Conservation (phyloP, 73 alveolate species). For the Breviolum minutum region DNA sequence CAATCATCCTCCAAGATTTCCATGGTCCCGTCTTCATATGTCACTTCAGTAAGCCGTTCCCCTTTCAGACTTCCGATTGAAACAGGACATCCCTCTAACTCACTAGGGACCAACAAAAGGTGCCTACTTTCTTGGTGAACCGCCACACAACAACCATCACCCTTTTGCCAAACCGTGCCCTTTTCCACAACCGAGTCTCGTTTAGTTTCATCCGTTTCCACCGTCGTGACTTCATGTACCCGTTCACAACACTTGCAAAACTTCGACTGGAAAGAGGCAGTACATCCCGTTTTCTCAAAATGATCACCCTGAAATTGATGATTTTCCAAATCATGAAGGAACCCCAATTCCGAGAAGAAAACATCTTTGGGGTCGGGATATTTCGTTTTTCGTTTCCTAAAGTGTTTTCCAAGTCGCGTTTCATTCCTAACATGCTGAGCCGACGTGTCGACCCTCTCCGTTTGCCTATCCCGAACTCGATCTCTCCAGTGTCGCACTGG, state of each 20-base stretch:
- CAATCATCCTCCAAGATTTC: background rate
- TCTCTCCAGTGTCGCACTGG: background rate
- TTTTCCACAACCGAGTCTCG: background rate
- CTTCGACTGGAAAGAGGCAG: background rate
- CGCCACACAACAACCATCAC: background rate
- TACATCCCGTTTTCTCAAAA: background rate
- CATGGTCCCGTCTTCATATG: background rate
- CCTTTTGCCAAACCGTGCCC: background rate
- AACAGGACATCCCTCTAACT: background rate
- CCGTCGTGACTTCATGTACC: background rate
- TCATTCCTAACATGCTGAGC: background rate
- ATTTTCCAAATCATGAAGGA: background rate
- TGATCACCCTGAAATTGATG: background rate
- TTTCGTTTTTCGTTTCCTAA: background rate
- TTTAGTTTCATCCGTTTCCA: background rate
- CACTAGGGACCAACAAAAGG: background rate
- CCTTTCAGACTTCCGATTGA: background rate
- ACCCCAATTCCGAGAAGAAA: background rate
- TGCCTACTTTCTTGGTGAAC: no score
- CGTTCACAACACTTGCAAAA: background rate
- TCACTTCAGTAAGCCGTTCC: background rate
- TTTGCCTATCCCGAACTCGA: background rate
- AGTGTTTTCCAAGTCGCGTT: background rate
- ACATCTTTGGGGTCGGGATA: background rate
- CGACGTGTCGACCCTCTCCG: background rate